Evolutionary conservation across 176 grass and related monocot species (phyloP).

Genomic region (Leersia perrieri): DNA sequence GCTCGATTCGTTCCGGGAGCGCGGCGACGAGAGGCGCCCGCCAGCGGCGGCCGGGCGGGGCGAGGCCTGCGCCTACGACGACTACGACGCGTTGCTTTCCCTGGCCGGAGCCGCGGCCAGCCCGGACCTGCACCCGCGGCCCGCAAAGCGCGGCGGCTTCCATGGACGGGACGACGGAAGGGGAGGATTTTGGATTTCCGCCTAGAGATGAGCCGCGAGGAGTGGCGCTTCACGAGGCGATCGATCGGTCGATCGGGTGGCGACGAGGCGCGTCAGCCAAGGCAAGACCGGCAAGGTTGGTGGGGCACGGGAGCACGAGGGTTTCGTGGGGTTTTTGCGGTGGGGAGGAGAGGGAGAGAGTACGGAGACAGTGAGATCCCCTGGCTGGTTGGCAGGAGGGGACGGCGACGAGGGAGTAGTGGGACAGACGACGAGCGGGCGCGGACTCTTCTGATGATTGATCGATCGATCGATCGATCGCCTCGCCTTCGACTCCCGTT

Average conservation of each 20-base stretch:
- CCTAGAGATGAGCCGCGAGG: neutral
- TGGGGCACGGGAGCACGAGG: conserved; percentile 22
- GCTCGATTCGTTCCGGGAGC: conserved; percentile 6
- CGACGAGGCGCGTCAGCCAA: neutral
- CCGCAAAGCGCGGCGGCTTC: neutral
- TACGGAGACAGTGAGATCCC: neutral
- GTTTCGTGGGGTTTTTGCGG: neutral
- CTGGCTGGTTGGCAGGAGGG: neutral
- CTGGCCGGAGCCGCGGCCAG: neutral
- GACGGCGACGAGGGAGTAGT: neutral
- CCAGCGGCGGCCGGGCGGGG: conserved; percentile 14
- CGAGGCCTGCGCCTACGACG: neutral
- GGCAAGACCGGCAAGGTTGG: neutral
- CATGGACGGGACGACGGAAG: neutral
- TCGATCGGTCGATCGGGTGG: neutral
- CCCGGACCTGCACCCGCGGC: neutral
- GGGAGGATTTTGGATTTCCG: neutral
- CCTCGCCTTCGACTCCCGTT: conserved; percentile 1
- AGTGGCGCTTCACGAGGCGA: neutral
- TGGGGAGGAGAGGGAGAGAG: neutral
- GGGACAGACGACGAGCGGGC: neutral
- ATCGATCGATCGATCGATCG: no score
- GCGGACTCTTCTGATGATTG: neutral
- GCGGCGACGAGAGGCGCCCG: conserved; percentile 7
- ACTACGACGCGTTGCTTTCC: neutral